Base-by-base conservation (phyloP, 2,329 filamentous ascomycete species). In the Apiospora malaysiana region DNA sequence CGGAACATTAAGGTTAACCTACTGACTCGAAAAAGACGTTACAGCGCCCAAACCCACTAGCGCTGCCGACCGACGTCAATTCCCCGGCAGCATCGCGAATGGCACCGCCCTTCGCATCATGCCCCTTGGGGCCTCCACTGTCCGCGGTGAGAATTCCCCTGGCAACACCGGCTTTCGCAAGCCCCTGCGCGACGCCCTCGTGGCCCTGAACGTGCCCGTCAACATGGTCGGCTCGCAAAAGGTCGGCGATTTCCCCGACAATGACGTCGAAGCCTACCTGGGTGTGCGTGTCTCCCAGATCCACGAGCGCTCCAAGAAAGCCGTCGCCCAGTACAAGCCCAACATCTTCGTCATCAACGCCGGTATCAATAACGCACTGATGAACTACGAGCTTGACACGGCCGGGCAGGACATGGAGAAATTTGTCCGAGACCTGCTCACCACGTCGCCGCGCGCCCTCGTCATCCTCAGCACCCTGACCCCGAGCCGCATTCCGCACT, bases 71-170 rank as follows among this genome's bases (percentile, higher is more conserved):
- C 16, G 21, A 40, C 56, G 56, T 40, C 56, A 63, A 63, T 63
- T 63, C 43, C 73, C 70, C 59, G 73, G 74, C 69, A 68, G 70
- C 69, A 67, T 72, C 68, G 65, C 71, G 42, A 69, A 72, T 25
- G 74, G 71, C 66, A 73, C 74, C n/a, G 73, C 75, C 1, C 71
- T 77, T 4, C 73, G 77, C n/a, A 70, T 78, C 59, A 78, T 78
- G 77, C 74, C 75, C 47, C 63, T 78, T 5, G 77, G 75, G 2
- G 76, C 75, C 45, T 77, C 75, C 1, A 74, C 77, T 43, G 74
- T 72, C 2, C 71, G 74, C n/a, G 77, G 77, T n/a, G 74, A 76
- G 12, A 70, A 73, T 46, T 77, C 76, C 3, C 73, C 72, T 4
- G 74, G 73, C 40, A 74, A 75, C 25, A 65, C 66, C 4, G 68